Evolutionary conservation across 1,284 basidiomycete species (phyloP).

Genomic region (Kwoniella shivajii): DNA sequence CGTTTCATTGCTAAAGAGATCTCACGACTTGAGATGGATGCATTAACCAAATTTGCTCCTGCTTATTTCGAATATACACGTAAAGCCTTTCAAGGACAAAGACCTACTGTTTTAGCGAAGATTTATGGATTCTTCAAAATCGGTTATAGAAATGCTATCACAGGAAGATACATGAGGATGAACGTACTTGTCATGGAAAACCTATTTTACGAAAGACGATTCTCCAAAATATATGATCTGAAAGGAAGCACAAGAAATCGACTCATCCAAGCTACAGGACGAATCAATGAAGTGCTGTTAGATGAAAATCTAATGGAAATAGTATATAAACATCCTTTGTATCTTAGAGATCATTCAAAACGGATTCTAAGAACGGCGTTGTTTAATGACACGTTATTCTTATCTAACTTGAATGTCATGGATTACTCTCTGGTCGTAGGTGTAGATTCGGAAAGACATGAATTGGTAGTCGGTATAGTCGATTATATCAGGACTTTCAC

Average conservation of each 20-base stretch:
- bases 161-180: constrained; percentile 81
- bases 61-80: constrained; percentile 98
- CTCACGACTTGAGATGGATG: constrained; percentile 86
- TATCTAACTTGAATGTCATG: constrained; percentile 97
- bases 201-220: constrained; percentile 86
- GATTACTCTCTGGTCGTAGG: constrained; percentile 98
- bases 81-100: constrained; percentile 69
- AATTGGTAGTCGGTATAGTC: constrained; percentile 94
- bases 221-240: constrained; percentile 89
- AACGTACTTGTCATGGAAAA: constrained; percentile 98
- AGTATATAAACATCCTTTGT: constrained; percentile 69
- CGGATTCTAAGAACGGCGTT: constrained; percentile 86
- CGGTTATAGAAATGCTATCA: constrained; percentile 81
- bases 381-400: constrained; percentile 88
- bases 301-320: constrained; percentile 56
- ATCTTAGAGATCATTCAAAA: constrained; percentile 93
- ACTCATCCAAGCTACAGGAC: constrained; percentile 85
- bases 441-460: constrained; percentile 77
- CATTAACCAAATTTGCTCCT: constrained; percentile 95
- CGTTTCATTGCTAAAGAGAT: constrained; percentile 98
- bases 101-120: constrained; percentile 92
- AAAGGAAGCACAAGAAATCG: constrained; percentile 92
- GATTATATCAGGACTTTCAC: constrained; percentile 56
- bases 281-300: constrained; percentile 83
- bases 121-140: constrained; percentile 98